phyloP scores from a whole-genome alignment of 371 early-diverging fungal species.

The Enterocytospora artemiae region DNA sequence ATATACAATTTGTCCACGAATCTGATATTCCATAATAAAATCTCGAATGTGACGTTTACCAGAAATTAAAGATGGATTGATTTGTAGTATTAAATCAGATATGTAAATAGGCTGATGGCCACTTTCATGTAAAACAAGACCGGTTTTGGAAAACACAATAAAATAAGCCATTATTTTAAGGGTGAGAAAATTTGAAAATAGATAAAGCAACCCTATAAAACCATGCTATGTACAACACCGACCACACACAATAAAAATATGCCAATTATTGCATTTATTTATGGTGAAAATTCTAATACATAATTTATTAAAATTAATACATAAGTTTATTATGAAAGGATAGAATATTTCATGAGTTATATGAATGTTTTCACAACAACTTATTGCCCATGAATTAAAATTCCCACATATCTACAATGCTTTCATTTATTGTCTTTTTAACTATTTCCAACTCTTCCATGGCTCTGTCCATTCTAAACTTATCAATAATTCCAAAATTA shows the following conservation, averaged over 20 bases:
- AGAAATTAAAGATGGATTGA: constrained; percentile 8
- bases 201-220: background rate
- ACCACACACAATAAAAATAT: background rate
- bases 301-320: background rate
- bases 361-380: no score
- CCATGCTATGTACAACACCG: background rate
- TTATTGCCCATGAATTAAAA: no score
- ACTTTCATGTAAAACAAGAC: constrained; percentile 31
- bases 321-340: background rate
- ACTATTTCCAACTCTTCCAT: no score
- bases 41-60: constrained; percentile 28
- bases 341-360: no score
- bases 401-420: no score
- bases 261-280: background rate
- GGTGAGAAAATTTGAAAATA: background rate
- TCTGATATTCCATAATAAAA: constrained; percentile 33
- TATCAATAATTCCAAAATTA: no score
- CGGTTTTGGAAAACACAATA: constrained; percentile 38
- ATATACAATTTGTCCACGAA: constrained; percentile 38
- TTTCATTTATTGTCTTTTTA: no score
- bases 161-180: constrained; percentile 34
- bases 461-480: no score
- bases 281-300: background rate
- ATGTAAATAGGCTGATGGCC: constrained; percentile 32
- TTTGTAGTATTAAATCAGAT: constrained; percentile 20